phyloP scores from a whole-genome alignment of 1,284 basidiomycete species.

The Melampsora occidentalis region DNA sequence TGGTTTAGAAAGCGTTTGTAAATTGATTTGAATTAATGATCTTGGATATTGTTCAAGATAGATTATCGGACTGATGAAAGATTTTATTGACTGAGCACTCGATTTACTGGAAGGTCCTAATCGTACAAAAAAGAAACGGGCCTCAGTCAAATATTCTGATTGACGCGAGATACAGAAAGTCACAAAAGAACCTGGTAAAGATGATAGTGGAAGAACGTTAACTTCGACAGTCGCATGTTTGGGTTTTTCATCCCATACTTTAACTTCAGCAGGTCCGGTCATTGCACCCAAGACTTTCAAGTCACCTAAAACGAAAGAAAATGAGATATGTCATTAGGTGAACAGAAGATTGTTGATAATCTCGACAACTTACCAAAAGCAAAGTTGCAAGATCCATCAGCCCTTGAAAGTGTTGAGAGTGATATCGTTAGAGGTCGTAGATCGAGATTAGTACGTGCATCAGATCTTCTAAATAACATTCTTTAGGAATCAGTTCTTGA shows the following conservation, averaged over 20 bases:
- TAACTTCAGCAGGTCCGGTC: conserved; percentile 59
- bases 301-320: conserved; percentile 50
- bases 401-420: conserved; percentile 20
- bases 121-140: not conserved
- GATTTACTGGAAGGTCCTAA: conserved; percentile 55
- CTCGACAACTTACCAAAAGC: conserved; percentile 17
- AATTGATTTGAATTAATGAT: conserved; percentile 64
- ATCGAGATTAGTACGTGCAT: conserved; percentile 28
- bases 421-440: conserved; percentile 27
- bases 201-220: conserved; percentile 57
- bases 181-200: conserved; percentile 54
- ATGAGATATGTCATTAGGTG: not conserved
- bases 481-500: too few relatives aligned
- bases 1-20: conserved; percentile 61
- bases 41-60: conserved; percentile 58
- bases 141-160: not conserved
- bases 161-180: conserved; percentile 44
- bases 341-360: not conserved
- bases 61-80: conserved; percentile 55
- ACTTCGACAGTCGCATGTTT: conserved; percentile 59
- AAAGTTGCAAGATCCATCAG: conserved; percentile 30
- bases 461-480: conserved; percentile 9
- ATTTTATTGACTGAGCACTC: conserved; percentile 51
- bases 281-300: conserved; percentile 56
- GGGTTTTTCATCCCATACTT: conserved; percentile 59